These are phyloP conservation scores for Calamus simplicifolius DNA, from an alignment of 176 grass and related monocot species.

Conservation along the genomic window DNA sequence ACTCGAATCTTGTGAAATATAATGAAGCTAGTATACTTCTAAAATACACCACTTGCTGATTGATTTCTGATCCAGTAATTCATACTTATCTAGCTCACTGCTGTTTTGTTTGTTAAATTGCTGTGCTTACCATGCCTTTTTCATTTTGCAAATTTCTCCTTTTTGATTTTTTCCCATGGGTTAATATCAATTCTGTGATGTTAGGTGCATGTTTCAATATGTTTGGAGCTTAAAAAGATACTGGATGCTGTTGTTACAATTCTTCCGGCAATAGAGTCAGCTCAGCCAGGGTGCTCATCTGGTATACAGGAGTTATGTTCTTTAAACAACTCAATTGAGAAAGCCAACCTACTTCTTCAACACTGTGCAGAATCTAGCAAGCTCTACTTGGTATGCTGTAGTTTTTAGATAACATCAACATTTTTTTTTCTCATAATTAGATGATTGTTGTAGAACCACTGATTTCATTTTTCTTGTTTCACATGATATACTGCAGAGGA, in stretches of 20 bases:
- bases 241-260: conserved; percentile 62
- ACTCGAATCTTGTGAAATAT: no score
- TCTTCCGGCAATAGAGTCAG: conserved; percentile 83
- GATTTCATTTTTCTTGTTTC: no score
- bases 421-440: no score
- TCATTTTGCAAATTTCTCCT: background rate
- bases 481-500: no score
- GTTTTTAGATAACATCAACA: background rate
- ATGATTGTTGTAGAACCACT: no score
- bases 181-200: conserved; percentile 5
- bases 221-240: conserved; percentile 60
- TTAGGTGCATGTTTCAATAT: conserved; percentile 70
- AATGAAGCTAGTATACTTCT: no score
- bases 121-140: background rate
- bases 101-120: no score
- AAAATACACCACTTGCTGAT: no score
- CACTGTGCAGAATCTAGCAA: conserved; percentile 75
- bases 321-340: conserved; percentile 73
- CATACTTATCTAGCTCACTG: no score
- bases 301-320: conserved; percentile 88
- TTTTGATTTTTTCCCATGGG: conserved; percentile 8
- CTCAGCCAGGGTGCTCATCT: conserved; percentile 59
- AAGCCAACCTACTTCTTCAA: conserved; percentile 58
- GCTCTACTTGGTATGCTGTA: conserved; percentile 76
- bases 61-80: no score